phyloP scores from a whole-genome alignment of 306 rosid species.

The Sesbania bispinosa region DNA sequence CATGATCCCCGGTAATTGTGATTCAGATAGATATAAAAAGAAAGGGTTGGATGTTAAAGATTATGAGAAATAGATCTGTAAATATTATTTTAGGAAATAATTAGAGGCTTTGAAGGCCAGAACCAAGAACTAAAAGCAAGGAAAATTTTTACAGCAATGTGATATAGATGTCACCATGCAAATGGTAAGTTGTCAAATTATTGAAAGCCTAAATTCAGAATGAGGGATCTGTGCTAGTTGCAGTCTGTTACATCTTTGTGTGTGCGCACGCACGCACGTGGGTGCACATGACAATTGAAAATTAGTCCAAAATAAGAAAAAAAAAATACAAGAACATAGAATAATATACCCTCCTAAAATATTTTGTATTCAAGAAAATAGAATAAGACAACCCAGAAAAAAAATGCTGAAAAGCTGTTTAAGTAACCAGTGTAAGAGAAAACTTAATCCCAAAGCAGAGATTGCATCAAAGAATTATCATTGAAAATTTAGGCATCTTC shows the following conservation, averaged over 20 bases:
- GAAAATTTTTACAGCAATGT: not conserved
- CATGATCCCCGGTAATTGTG: conserved; percentile 1
- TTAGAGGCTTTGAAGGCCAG: conserved; percentile 13
- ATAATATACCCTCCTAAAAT: not conserved
- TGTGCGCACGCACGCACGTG: not conserved
- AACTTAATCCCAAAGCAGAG: not conserved
- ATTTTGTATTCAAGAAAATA: not conserved
- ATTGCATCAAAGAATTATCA: conserved; percentile 1
- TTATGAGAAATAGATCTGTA: conserved; percentile 11
- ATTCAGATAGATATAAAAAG: conserved; percentile 10
- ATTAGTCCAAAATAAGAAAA: not conserved
- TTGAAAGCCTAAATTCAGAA: not conserved
- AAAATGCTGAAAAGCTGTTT: not conserved
- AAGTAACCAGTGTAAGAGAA: not conserved
- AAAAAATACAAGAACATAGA: not conserved
- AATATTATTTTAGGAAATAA: conserved; percentile 7
- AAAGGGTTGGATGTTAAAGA: not conserved
- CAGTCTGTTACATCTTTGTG: not conserved
- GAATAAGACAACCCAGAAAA: not conserved
- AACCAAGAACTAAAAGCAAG: conserved; percentile 1
- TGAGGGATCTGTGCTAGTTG: not conserved
- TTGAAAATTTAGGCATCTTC: not conserved
- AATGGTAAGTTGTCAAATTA: not conserved
- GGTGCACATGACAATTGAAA: not conserved
- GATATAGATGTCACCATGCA: not conserved